Conservation (phyloP, 371 early-diverging fungal genomes). For the Syncephalastrum monosporum region DNA sequence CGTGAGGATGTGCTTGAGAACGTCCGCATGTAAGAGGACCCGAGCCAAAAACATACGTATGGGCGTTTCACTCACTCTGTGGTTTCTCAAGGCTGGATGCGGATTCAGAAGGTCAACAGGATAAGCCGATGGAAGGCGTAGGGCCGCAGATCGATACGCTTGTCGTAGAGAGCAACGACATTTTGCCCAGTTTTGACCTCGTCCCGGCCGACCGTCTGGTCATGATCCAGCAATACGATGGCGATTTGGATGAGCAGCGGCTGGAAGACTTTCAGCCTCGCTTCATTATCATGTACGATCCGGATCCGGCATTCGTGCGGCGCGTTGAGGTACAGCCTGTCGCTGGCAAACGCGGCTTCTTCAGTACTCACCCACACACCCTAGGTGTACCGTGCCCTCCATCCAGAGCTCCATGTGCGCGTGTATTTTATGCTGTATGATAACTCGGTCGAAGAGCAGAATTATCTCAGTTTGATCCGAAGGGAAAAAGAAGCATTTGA, state of each 20-base stretch:
- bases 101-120: neutral
- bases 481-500: constrained; percentile 96
- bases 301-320: constrained; percentile 84
- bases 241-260: constrained; percentile 47
- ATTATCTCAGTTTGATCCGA: constrained; percentile 80
- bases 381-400: constrained; percentile 61
- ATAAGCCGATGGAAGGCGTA: neutral
- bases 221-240: constrained; percentile 66
- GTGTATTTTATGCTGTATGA: constrained; percentile 93
- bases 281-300: constrained; percentile 89
- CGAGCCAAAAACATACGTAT: too few relatives aligned
- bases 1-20: constrained; percentile 26
- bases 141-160: constrained; percentile 1
- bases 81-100: constrained; percentile 11
- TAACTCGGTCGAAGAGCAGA: constrained; percentile 95
- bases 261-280: constrained; percentile 74
- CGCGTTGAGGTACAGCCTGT: constrained; percentile 69
- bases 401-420: constrained; percentile 57
- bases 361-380: too few relatives aligned
- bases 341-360: too few relatives aligned
- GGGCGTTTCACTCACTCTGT: neutral
- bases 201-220: constrained; percentile 33
- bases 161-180: constrained; percentile 15
- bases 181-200: constrained; percentile 35
- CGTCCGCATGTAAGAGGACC: constrained; percentile 11